Percentiles rank a stretch among this genome's conserved stretches.
These are phyloP conservation scores for Rhizophagus clarus DNA, from an alignment of 192 early-diverging fungal genomes.

Conservation along the genomic window DNA sequence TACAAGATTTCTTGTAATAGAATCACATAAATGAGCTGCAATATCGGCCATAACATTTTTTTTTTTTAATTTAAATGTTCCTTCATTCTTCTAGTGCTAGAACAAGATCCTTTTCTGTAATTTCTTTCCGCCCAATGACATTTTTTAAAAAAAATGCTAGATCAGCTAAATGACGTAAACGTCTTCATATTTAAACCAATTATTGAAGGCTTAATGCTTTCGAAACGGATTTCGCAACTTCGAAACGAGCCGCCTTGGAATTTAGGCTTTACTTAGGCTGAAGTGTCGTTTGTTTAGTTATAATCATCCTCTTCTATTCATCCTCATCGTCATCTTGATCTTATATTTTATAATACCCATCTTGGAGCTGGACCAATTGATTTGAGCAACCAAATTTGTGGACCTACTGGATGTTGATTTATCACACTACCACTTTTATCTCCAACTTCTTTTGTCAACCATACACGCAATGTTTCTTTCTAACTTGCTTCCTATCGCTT, in stretches of 20 bases:
- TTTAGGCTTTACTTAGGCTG: too few species aligned
- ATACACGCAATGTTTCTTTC: slow-evolving; percentile 66
- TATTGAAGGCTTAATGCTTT: too few species aligned
- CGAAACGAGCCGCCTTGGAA: too few species aligned
- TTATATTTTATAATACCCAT: slow-evolving; percentile 73
- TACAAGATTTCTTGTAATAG: too few species aligned
- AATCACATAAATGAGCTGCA: too few species aligned
- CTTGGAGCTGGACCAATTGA: slow-evolving; percentile 70
- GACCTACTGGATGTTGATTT: neutral
- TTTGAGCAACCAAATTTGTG: slow-evolving; percentile 52
- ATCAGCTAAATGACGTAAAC: slow-evolving; percentile 29
- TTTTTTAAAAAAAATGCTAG: slow-evolving; percentile 68
- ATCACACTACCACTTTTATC: slow-evolving; percentile 24
- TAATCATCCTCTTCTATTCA: slow-evolving; percentile 52
- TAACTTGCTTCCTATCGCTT: slow-evolving; percentile 46
- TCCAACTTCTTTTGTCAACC: slow-evolving; percentile 63
- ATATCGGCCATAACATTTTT: too few species aligned
- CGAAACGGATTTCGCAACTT: too few species aligned
- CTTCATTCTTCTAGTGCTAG: slow-evolving; percentile 85
- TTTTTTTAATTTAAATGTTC: too few species aligned
- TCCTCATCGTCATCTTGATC: slow-evolving; percentile 64
- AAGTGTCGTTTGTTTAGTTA: too few species aligned
- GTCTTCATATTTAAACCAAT: too few species aligned
- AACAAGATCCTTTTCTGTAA: slow-evolving; percentile 72
- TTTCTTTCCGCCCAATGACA: slow-evolving; percentile 69